Conservation (phyloP, 257 asterid genomes). For the Handroanthus guayacan region DNA sequence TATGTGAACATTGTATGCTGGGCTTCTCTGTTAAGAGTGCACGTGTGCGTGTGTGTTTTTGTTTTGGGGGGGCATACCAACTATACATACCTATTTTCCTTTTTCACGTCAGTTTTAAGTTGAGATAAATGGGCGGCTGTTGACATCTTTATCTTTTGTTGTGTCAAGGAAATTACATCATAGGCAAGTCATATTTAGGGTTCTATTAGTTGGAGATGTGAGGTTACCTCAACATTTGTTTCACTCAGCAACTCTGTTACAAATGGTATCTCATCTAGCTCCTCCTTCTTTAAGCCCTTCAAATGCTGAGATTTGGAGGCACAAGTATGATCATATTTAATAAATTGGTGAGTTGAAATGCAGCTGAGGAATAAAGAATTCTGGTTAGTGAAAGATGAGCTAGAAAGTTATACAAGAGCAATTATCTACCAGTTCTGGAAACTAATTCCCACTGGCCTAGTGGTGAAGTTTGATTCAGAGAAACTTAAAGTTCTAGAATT, state of each 20-base stretch:
- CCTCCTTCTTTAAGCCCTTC: constrained; percentile 63
- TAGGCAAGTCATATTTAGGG: constrained; percentile 24
- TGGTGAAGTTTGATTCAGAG: constrained; percentile 19
- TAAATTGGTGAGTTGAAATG: constrained; percentile 19
- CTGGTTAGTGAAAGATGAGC: constrained; percentile 19
- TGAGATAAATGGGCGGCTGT: neutral
- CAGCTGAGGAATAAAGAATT: neutral
- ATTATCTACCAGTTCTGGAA: constrained; percentile 20
- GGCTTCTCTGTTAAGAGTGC: no score
- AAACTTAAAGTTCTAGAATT: constrained; percentile 20
- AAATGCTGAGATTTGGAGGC: constrained; percentile 61
- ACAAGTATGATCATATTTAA: constrained; percentile 29
- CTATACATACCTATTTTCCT: no score
- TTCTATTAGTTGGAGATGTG: constrained; percentile 17
- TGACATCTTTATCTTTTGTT: constrained; percentile 9
- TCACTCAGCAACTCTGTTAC: constrained; percentile 65
- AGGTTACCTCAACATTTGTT: constrained; percentile 67
- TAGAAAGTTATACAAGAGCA: neutral
- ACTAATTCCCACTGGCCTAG: constrained; percentile 3
- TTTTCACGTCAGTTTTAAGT: no score
- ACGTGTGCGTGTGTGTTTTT: no score
- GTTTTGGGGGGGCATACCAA: no score
- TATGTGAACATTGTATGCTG: no score
- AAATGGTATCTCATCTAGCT: constrained; percentile 78
- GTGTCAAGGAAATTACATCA: neutral